Evolutionary conservation across 2,329 filamentous ascomycete genomes (phyloP).

Genomic region (Nothophoma quercina): DNA sequence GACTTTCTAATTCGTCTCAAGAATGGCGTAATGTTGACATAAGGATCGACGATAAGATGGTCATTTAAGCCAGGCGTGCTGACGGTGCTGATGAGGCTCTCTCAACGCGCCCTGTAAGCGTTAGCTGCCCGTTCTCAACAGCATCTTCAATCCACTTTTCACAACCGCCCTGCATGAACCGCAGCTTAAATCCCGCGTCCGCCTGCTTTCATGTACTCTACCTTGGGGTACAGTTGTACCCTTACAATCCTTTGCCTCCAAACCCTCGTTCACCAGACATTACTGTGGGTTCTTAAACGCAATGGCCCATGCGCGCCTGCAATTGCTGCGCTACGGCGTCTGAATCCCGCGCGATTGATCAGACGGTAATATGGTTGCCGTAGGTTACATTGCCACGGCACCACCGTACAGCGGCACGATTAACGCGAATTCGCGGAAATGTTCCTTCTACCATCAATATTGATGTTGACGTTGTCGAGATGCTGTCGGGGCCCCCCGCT

Average conservation of each 20-base stretch:
- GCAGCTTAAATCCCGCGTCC: not conserved
- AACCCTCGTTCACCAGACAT: not conserved
- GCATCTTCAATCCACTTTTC: slow-evolving; percentile 6
- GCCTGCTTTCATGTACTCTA: slow-evolving; percentile 5
- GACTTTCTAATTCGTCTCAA: not conserved
- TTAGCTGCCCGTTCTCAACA: slow-evolving; percentile 15
- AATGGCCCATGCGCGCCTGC: not conserved
- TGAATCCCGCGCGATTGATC: slow-evolving; percentile 11
- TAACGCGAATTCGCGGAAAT: not conserved
- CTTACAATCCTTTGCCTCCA: not conserved
- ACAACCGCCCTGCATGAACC: slow-evolving; percentile 11
- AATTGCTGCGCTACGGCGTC: slow-evolving; percentile 12
- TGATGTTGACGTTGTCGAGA: not conserved
- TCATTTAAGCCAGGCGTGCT: slow-evolving; percentile 5
- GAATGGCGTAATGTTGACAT: slow-evolving; percentile 7
- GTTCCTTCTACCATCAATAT: slow-evolving; percentile 6
- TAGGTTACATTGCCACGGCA: slow-evolving; percentile 2
- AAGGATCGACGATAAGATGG: slow-evolving; percentile 4
- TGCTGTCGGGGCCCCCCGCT: slow-evolving; percentile 11
- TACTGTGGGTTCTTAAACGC: not conserved
- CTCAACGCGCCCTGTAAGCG: slow-evolving; percentile 9
- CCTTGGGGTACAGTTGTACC: slow-evolving; percentile 8
- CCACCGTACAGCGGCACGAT: not conserved
- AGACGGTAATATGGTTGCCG: not conserved
- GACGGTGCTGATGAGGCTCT: slow-evolving; percentile 11